Percentiles rank a stretch among this genome's conserved stretches.
phyloP scores from a whole-genome alignment of 1,139 yeast genomes.

The Pichia sp. region DNA sequence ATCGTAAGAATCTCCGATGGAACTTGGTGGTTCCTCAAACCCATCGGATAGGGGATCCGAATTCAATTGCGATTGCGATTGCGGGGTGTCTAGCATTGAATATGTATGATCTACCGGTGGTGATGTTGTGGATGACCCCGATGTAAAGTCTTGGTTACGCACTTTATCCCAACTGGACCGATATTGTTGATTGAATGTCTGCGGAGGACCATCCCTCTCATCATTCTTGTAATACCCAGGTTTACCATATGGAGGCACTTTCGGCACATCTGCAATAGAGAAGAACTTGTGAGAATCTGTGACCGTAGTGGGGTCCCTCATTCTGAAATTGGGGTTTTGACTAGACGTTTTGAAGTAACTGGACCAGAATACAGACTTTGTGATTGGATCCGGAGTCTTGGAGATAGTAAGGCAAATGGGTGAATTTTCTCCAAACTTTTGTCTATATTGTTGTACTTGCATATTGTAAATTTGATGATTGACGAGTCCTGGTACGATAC shows the following conservation, averaged over 20 bases:
- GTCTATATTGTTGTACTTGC: constrained; percentile 8
- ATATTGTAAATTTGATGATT: constrained; percentile 14
- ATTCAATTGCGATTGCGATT: background rate
- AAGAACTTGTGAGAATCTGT: constrained; percentile 7
- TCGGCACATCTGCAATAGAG: constrained; percentile 5
- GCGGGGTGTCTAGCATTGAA: too few relatives aligned
- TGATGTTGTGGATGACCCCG: too few relatives aligned
- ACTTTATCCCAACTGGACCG: constrained; percentile 10
- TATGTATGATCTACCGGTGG: too few relatives aligned
- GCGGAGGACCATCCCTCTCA: constrained; percentile 4
- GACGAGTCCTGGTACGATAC: constrained; percentile 16
- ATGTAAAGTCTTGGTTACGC: constrained; percentile 1
- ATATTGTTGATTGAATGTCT: constrained; percentile 6
- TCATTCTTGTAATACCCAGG: constrained; percentile 10
- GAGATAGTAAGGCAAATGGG: constrained; percentile 15
- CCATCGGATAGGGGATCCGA: background rate
- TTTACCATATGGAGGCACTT: constrained; percentile 10
- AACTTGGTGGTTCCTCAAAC: background rate
- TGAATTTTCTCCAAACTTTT: constrained; percentile 17
- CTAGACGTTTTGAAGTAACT: constrained; percentile 21
- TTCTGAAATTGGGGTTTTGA: constrained; percentile 16
- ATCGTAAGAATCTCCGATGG: constrained; percentile 13
- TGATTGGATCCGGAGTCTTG: constrained; percentile 21
- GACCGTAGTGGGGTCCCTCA: constrained; percentile 22
- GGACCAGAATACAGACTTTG: constrained; percentile 23